phyloP scores from a whole-genome alignment of 495 filamentous ascomycete genomes.

The Penicillium herquei region DNA sequence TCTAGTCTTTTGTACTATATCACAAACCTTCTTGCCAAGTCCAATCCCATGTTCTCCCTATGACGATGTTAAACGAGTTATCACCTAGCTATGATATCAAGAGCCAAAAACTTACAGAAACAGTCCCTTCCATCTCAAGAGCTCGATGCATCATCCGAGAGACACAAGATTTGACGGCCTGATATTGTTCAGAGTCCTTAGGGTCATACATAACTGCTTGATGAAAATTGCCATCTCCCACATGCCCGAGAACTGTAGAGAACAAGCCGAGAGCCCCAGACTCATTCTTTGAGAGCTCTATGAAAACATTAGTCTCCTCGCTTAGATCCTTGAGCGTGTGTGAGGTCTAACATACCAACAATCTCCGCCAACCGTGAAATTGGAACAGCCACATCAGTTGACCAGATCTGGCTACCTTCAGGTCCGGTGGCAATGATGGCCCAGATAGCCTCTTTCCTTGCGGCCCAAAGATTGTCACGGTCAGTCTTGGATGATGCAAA shows the following conservation, averaged over 20 bases:
- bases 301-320: background rate
- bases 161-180: slow-evolving; percentile 66
- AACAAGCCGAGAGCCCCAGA: slow-evolving; percentile 77
- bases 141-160: slow-evolving; percentile 78
- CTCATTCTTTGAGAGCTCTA: slow-evolving; percentile 76
- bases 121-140: slow-evolving; percentile 83
- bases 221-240: slow-evolving; percentile 89
- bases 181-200: slow-evolving; percentile 60
- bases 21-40: slow-evolving; percentile 68
- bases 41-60: slow-evolving; percentile 73
- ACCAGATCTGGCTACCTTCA: slow-evolving; percentile 59
- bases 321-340: background rate
- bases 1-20: background rate
- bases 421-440: slow-evolving; percentile 39
- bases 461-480: slow-evolving; percentile 73
- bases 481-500: slow-evolving; percentile 68
- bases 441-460: slow-evolving; percentile 82
- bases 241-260: slow-evolving; percentile 74
- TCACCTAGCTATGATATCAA: background rate
- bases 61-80: background rate
- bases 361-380: slow-evolving; percentile 78
- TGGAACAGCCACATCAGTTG: slow-evolving; percentile 84
- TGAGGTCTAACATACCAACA: slow-evolving; percentile 35
- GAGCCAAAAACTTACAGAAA: slow-evolving; percentile 6
- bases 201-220: slow-evolving; percentile 72